These are phyloP conservation scores for Dictyostelium purpureum DNA, from an alignment of 78 protist genomes.

Conservation along the genomic window DNA sequence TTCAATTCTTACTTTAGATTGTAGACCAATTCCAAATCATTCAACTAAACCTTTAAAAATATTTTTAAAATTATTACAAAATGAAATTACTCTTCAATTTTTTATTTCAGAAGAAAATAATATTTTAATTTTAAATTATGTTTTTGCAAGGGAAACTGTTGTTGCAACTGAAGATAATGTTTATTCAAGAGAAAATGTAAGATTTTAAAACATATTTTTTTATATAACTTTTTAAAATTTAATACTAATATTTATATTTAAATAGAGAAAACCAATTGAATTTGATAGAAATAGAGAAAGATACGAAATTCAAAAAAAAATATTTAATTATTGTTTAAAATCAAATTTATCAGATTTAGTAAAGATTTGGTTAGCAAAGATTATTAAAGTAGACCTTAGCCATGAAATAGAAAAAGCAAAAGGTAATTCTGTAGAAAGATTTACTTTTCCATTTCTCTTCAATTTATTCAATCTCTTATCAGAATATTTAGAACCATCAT, in stretches of 20 bases:
- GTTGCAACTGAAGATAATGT: neutral
- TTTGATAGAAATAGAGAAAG: neutral
- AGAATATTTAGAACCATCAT: neutral
- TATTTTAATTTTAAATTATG: neutral
- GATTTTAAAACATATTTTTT: neutral
- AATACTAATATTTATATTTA: neutral
- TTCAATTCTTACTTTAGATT: neutral
- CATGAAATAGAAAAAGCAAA: neutral
- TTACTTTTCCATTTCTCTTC: neutral
- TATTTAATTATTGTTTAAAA: neutral
- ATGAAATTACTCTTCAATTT: neutral
- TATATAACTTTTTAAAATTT: neutral
- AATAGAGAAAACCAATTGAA: neutral
- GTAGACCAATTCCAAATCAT: neutral
- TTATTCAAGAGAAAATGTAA: neutral
- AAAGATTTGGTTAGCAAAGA: neutral
- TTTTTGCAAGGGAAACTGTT: neutral
- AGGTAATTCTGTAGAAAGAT: neutral
- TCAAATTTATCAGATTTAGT: neutral
- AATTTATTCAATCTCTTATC: neutral
- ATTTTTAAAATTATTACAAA: neutral
- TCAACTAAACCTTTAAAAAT: neutral
- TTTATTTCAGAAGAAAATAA: neutral
- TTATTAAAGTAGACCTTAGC: neutral
- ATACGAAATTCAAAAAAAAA: neutral